phyloP scores from a whole-genome alignment of 1,284 basidiomycete genomes.

The Inonotus obliquus region DNA sequence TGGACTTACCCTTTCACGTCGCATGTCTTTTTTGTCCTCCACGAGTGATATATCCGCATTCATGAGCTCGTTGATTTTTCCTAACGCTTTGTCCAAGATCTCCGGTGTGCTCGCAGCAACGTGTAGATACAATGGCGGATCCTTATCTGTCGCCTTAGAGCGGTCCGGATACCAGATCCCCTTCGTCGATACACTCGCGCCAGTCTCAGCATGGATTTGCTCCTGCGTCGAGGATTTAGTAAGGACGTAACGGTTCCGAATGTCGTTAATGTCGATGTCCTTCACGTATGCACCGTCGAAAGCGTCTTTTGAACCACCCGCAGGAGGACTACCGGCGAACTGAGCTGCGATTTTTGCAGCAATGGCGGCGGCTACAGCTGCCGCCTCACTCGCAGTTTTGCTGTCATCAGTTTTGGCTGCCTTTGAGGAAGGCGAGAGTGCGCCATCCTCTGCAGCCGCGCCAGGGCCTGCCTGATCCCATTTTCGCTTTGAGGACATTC shows the following conservation, averaged over 20 bases:
- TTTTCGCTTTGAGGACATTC: conserved; percentile 63
- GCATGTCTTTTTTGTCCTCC: conserved; percentile 73
- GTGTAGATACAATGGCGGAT: conserved; percentile 93
- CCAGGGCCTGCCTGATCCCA: conserved; percentile 62
- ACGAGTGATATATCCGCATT: conserved; percentile 82
- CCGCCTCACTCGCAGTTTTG: conserved; percentile 68
- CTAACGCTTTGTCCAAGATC: conserved; percentile 75
- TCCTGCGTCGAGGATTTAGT: conserved; percentile 93
- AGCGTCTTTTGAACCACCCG: conserved; percentile 47
- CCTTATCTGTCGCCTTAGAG: conserved; percentile 82
- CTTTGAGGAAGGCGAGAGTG: conserved; percentile 39
- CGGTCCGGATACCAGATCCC: conserved; percentile 94
- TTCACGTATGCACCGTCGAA: conserved; percentile 83
- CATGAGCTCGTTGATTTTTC: conserved; percentile 84
- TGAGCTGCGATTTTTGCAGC: conserved; percentile 91
- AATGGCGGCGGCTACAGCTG: conserved; percentile 80
- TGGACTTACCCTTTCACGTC: conserved; percentile 49
- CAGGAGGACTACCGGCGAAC: conserved; percentile 45
- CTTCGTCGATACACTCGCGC: conserved; percentile 86
- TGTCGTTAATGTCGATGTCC: conserved; percentile 97
- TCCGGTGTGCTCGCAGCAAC: conserved; percentile 83
- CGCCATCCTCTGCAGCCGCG: conserved; percentile 24
- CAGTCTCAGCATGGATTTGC: conserved; percentile 87
- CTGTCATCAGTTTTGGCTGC: conserved; percentile 50
- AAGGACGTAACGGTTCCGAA: conserved; percentile 91